phyloP scores from a whole-genome alignment of 1,139 yeast species.

The Saccharomyces hybrid region DNA sequence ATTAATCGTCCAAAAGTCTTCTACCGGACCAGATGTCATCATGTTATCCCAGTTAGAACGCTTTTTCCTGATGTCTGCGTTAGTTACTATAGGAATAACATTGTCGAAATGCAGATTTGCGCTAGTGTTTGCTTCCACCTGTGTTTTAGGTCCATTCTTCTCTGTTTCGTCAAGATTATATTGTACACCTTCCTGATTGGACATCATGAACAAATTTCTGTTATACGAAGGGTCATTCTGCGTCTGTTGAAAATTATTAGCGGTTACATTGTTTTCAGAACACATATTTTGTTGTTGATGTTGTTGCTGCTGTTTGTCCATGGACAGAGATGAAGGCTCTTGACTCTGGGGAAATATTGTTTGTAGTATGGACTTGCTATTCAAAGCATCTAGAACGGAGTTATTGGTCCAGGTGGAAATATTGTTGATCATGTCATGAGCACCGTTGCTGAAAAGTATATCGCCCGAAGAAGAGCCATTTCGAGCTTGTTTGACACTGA shows the following conservation, averaged over 20 bases:
- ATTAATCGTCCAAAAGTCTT: constrained; percentile 39
- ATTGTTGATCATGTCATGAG: constrained; percentile 53
- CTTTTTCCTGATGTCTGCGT: not conserved
- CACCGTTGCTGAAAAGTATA: constrained; percentile 41
- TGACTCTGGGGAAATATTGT: not conserved
- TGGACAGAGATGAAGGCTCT: not conserved
- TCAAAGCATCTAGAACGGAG: constrained; percentile 20
- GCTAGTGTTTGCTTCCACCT: not conserved
- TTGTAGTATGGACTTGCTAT: constrained; percentile 1
- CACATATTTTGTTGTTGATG: not conserved
- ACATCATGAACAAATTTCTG: not conserved
- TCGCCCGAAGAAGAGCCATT: constrained; percentile 10
- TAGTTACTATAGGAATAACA: constrained; percentile 3
- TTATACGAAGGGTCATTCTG: not conserved
- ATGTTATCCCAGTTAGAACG: constrained; percentile 1
- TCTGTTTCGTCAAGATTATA: constrained; percentile 26
- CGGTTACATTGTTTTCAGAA: not conserved
- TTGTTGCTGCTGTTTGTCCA: not conserved
- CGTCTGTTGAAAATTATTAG: not conserved
- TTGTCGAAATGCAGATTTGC: not conserved
- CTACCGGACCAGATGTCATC: constrained; percentile 29
- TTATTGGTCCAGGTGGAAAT: constrained; percentile 50
- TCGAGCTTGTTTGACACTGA: not conserved
- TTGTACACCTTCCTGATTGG: not conserved
- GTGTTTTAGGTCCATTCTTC: constrained; percentile 21